Conservation (phyloP, 176 grass and related monocot species). For the Oryza brachyantha region DNA sequence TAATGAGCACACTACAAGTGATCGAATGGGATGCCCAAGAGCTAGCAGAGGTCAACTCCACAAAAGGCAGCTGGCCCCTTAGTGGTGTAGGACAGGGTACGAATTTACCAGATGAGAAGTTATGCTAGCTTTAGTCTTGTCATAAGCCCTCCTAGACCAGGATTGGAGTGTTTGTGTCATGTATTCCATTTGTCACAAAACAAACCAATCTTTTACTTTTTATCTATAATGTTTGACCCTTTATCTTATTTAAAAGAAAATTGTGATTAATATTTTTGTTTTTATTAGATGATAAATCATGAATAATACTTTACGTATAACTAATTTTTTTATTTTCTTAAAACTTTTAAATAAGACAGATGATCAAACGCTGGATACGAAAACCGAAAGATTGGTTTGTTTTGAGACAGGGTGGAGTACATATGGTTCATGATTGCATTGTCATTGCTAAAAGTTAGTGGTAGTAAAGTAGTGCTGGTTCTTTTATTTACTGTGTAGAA, state of each 20-base stretch:
- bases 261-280: no score
- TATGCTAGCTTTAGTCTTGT: slow-evolving; percentile 25
- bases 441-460: slow-evolving; percentile 24
- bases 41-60: slow-evolving; percentile 24
- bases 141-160: slow-evolving; percentile 5
- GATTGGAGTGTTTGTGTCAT: not conserved
- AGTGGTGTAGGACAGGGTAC: not conserved
- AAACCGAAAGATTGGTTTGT: no score
- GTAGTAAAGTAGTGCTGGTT: not conserved
- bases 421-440: slow-evolving; percentile 36
- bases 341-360: no score
- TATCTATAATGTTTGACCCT: no score
- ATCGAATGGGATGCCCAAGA: slow-evolving; percentile 14
- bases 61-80: not conserved
- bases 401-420: no score
- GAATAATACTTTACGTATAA: no score
- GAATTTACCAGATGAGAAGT: not conserved
- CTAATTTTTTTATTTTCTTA: no score
- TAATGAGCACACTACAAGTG: not conserved
- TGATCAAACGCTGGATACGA: no score
- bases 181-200: no score
- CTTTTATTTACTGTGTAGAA: not conserved
- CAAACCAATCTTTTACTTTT: no score
- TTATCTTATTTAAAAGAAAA: no score
- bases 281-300: no score